phyloP scores from a whole-genome alignment of 768 basidiomycete species.

The Flagelloscypha sp. region DNA sequence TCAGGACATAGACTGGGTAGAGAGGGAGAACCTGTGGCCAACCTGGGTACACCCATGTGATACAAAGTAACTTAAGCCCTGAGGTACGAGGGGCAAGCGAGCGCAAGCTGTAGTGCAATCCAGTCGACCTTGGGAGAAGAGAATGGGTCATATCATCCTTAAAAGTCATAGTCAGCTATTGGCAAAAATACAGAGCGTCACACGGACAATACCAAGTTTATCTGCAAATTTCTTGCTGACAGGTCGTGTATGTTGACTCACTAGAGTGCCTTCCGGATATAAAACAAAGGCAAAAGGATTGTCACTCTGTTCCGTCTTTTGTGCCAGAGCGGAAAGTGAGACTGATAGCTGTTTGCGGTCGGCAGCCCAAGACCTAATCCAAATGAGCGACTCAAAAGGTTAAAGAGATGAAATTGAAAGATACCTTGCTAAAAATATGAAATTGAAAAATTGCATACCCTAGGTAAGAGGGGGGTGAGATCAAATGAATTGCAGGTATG shows the following conservation, averaged over 20 bases:
- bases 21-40: slow-evolving; percentile 9
- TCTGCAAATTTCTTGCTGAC: slow-evolving; percentile 83
- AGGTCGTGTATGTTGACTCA: slow-evolving; percentile 79
- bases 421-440: too few species aligned
- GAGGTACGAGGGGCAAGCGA: slow-evolving; percentile 74
- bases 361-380: slow-evolving; percentile 84
- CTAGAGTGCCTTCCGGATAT: slow-evolving; percentile 95
- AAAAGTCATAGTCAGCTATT: slow-evolving; percentile 6
- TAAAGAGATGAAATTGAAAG: slow-evolving; percentile 90
- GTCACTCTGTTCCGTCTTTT: slow-evolving; percentile 56
- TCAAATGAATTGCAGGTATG: slow-evolving; percentile 1
- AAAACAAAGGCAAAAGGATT: slow-evolving; percentile 75
- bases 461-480: slow-evolving; percentile 15
- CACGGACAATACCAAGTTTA: slow-evolving; percentile 78
- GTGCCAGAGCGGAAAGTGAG: slow-evolving; percentile 61
- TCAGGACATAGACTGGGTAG: neutral
- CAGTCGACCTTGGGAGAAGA: slow-evolving; percentile 90
- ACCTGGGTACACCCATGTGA: slow-evolving; percentile 91
- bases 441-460: slow-evolving; percentile 67
- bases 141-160: slow-evolving; percentile 74
- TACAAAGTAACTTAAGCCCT: slow-evolving; percentile 74
- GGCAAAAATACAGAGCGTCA: slow-evolving; percentile 7
- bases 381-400: too few species aligned
- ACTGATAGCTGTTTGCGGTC: slow-evolving; percentile 63
- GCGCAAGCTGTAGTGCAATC: slow-evolving; percentile 76